These are phyloP conservation scores for Colletotrichum echinochloae DNA, from an alignment of 2,329 filamentous ascomycete genomes.

Conservation along the genomic window DNA sequence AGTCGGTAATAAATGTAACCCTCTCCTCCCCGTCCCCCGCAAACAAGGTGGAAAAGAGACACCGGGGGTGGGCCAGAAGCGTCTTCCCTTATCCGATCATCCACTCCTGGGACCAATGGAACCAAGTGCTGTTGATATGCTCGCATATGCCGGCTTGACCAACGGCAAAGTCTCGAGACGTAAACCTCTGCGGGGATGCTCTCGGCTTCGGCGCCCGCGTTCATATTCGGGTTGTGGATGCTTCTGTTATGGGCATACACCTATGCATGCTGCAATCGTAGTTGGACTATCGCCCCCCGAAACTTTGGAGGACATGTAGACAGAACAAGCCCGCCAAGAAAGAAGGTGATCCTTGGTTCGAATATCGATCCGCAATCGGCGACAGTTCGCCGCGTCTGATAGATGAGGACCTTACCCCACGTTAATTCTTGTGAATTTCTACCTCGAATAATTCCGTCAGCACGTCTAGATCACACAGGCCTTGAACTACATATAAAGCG, in stretches of 20 bases:
- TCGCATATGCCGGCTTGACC: constrained; percentile 6
- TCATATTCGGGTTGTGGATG: background rate
- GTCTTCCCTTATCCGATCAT: background rate
- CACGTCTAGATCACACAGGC: background rate
- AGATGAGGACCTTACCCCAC: background rate
- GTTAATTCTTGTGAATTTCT: background rate
- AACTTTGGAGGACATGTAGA: background rate
- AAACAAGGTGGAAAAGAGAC: background rate
- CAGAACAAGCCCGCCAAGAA: background rate
- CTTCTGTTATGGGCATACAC: background rate
- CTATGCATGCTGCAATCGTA: background rate
- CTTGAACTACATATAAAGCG: background rate
- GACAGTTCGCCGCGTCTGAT: background rate
- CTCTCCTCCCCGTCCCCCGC: background rate
- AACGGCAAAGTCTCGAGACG: constrained; percentile 15
- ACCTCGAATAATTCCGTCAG: background rate
- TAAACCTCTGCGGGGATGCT: background rate
- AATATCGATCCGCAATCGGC: constrained; percentile 1
- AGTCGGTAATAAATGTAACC: too few species aligned
- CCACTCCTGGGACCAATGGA: constrained; percentile 2
- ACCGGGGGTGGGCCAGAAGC: constrained; percentile 1
- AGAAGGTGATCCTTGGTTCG: background rate
- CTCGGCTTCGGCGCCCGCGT: constrained; percentile 30
- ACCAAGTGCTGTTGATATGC: background rate
- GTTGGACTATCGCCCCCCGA: background rate